phyloP scores from a whole-genome alignment of 257 asterid genomes.

The Solanum tarijense region DNA sequence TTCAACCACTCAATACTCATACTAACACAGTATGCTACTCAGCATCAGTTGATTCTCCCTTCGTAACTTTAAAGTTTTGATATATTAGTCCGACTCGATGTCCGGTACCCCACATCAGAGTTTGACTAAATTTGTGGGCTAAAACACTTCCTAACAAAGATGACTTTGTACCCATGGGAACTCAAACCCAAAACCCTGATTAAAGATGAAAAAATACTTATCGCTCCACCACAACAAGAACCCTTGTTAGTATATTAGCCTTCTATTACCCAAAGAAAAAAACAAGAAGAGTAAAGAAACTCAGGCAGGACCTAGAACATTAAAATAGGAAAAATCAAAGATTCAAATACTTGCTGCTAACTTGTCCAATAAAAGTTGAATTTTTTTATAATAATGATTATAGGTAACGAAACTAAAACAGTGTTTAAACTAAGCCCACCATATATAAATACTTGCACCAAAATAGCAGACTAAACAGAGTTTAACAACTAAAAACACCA shows the following conservation, averaged over 20 bases:
- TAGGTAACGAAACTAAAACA: neutral
- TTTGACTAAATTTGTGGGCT: too few relatives aligned
- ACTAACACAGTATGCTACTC: too few relatives aligned
- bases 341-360: neutral
- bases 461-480: neutral
- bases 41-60: too few relatives aligned
- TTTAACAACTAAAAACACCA: neutral
- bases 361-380: neutral
- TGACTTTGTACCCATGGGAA: too few relatives aligned
- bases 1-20: neutral
- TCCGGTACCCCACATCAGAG: too few relatives aligned
- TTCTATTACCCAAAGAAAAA: neutral
- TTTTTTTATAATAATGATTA: neutral
- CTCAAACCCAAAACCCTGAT: too few relatives aligned
- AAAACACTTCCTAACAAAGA: too few relatives aligned
- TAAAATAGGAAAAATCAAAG: neutral
- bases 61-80: too few relatives aligned
- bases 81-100: too few relatives aligned
- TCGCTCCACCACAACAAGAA: neutral
- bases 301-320: neutral
- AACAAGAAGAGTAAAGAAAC: neutral
- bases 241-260: too few relatives aligned
- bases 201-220: too few relatives aligned
- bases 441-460: neutral
- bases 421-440: neutral